A percentile compares a stretch with the other conserved stretches of the same genome.
Evolutionary conservation across 176 grass and related monocot species (phyloP).

Genomic region (Coix lacrymajobi): DNA sequence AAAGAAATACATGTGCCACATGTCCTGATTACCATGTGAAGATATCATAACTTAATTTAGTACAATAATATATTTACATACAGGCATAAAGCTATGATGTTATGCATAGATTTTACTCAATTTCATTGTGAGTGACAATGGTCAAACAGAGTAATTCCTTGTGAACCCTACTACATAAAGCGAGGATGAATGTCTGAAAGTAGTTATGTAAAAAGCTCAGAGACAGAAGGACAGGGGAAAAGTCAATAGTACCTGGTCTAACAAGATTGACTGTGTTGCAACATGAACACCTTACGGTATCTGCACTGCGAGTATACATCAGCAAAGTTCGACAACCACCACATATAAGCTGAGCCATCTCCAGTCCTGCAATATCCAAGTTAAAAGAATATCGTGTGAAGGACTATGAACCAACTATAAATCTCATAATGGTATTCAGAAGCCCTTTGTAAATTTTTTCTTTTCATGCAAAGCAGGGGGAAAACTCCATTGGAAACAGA

Average conservation of each 20-base stretch:
- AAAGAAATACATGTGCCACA: background rate
- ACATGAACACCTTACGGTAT: slow-evolving; percentile 85
- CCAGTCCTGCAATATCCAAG: slow-evolving; percentile 48
- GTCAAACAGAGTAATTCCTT: background rate
- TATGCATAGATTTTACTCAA: background rate
- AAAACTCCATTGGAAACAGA: background rate
- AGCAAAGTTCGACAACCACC: slow-evolving; percentile 80
- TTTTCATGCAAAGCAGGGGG: background rate
- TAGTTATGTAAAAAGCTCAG: background rate
- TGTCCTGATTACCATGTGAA: background rate
- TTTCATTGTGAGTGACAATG: background rate
- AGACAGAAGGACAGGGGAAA: background rate
- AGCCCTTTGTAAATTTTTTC: background rate
- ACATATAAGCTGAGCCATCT: slow-evolving; percentile 87
- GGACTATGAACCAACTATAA: background rate
- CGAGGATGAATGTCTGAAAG: background rate
- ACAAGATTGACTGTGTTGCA: slow-evolving; percentile 82
- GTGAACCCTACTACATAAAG: background rate
- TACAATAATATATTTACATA: background rate
- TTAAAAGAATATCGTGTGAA: background rate
- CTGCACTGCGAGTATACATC: slow-evolving; percentile 73
- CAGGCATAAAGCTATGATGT: background rate
- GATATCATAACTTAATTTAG: background rate
- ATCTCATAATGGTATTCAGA: background rate
- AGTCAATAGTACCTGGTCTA: slow-evolving; percentile 54